Evolutionary conservation across 179 eudicot species (phyloP), one percentile per base, ranked within the genome.

Genomic region (Silene vulgaris): DNA sequence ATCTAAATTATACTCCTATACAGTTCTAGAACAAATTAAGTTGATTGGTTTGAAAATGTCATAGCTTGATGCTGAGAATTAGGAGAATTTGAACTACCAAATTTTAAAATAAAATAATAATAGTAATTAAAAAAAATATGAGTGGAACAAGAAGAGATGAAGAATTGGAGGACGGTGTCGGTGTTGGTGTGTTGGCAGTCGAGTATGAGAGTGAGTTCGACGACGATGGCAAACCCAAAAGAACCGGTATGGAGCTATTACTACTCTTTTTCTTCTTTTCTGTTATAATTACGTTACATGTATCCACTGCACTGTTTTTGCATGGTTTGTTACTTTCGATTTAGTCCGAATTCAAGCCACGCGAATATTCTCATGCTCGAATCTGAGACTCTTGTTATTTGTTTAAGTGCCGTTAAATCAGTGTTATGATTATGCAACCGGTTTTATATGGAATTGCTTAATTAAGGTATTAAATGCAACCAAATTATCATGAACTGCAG

Each of bases 151-250:
- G 26, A 66, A 71, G n/a, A 78, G 76, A 78, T 74, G 77, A 75
- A 74, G 85, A 82, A 19, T 40, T 76, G 0, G 74, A 60, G 29
- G 56, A 72, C 6, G 73, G 56, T 3, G 59, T 3, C 0, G 59
- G 3, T 23, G 66, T 23, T 26, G 67, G 67, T 69, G 69, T 1
- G 0, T 62, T 74, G 43, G 59, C 75, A 8, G 54, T 28, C 48
- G 21, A 32, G 45, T 59, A 81, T 56, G 73, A 75, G 5, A 52
- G 5, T 52, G 85, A 81, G 26, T 73, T 85, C 21, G 90, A 87
- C 77, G 90, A 87, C 82, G 90, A 87, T 75, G 90, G 88, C 65
- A 86, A 73, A 76, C 86, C 86, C 71, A 82, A 60, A 76, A 82
- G 90, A 76, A 87, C 87, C 23, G 89, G 90, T 87, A 76, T 3